Conservation (phyloP, 2,329 filamentous ascomycete genomes). For the Sporothrix phasma region DNA sequence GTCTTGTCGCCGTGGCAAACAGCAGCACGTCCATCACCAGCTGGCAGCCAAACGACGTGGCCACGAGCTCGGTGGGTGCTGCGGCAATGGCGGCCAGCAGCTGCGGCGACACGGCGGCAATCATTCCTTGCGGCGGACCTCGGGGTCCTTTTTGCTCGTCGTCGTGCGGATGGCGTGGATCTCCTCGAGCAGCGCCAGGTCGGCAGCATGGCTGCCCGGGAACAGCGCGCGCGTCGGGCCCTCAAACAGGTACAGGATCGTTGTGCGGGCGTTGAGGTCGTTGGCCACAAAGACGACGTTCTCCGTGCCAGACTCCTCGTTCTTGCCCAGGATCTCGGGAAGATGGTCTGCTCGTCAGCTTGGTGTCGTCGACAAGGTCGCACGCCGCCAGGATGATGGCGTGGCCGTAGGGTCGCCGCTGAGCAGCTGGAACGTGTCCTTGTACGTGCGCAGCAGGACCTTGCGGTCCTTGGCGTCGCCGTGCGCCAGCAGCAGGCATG, state of each 20-base stretch:
- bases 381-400: conserved; percentile 74
- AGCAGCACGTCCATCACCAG: conserved; percentile 77
- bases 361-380: conserved; percentile 91
- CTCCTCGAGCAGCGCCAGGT: conserved; percentile 64
- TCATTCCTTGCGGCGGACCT: conserved; percentile 65
- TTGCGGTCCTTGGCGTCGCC: conserved; percentile 90
- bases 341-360: conserved; percentile 72
- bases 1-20: conserved; percentile 61
- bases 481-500: conserved; percentile 72
- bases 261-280: conserved; percentile 53
- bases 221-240: conserved; percentile 52
- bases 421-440: conserved; percentile 79
- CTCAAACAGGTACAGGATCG: conserved; percentile 75
- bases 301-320: conserved; percentile 49
- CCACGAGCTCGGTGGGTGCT: conserved; percentile 56
- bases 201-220: conserved; percentile 50
- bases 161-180: conserved; percentile 67
- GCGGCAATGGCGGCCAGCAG: conserved; percentile 64
- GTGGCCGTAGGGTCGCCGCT: conserved; percentile 72
- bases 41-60: conserved; percentile 76
- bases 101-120: conserved; percentile 61
- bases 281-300: conserved; percentile 56
- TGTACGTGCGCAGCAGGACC: conserved; percentile 73
- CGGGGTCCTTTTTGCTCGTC: conserved; percentile 88
- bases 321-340: conserved; percentile 74